These are phyloP conservation scores for Eleusine indica DNA, from an alignment of 176 grass and related monocot species.

Conservation along the genomic window DNA sequence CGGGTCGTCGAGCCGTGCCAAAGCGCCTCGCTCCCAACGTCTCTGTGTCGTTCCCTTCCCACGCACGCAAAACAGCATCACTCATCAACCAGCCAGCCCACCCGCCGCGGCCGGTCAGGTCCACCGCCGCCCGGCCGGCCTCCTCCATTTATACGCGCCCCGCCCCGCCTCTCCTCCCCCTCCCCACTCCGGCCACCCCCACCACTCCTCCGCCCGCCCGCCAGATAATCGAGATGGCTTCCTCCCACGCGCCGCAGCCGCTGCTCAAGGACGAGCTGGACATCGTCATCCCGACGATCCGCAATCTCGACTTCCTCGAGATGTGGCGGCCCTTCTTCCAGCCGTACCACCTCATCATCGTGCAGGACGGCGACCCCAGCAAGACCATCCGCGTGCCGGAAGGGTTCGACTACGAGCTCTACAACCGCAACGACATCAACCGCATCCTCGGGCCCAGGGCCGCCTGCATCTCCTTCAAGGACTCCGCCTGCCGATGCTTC, in stretches of 20 bases:
- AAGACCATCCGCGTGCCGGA: conserved; percentile 73
- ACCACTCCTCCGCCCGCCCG: not conserved
- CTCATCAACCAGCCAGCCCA: conserved; percentile 11
- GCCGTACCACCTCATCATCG: conserved; percentile 97
- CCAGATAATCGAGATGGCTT: too few relatives aligned
- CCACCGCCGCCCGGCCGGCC: not conserved
- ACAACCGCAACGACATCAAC: conserved; percentile 96
- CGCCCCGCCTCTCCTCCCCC: not conserved
- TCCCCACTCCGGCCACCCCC: not conserved
- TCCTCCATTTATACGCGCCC: not conserved
- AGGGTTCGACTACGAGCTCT: conserved; percentile 98
- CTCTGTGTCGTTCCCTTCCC: conserved; percentile 11
- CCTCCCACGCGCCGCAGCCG: conserved; percentile 45
- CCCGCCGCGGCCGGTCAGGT: not conserved
- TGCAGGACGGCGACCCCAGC: conserved; percentile 87
- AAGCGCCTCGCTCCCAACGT: not conserved
- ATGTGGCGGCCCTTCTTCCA: conserved; percentile 97
- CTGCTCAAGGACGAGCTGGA: conserved; percentile 89
- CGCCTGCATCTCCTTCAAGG: conserved; percentile 96
- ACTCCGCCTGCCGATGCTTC: conserved; percentile 92
- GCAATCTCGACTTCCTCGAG: conserved; percentile 95
- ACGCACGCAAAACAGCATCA: conserved; percentile 18
- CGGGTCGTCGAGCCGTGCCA: not conserved
- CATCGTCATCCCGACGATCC: conserved; percentile 98
- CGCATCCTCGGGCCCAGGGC: conserved; percentile 91